Base-by-base conservation (phyloP, 768 basidiomycete genomes). In the Cubamyces sp. region DNA sequence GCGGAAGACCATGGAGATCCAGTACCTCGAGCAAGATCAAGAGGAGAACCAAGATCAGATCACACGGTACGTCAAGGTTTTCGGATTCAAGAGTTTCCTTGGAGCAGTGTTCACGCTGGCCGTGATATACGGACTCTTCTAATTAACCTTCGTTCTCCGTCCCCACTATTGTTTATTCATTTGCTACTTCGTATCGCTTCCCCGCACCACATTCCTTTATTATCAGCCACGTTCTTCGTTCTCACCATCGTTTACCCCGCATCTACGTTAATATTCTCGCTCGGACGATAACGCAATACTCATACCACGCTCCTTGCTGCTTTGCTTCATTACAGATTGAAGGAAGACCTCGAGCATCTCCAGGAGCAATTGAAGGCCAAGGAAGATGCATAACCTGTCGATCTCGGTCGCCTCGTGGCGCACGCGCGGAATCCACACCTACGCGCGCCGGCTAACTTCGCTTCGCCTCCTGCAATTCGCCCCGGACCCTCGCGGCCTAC, bases 1-100 rank as follows among this genome's bases (percentile, higher is more conserved):
- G 5, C 81, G 88, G 63, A 92, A 91, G 74, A 80, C 81, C 60
- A 87, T 94, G 90, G 92, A 94, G 75, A 88, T 93, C 48, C 81
- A 85, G 66, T 90, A 87, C 74, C 80, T 91, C 58, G 91, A 91
- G 70, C 84, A 86, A 71, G 90, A 92, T 25, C 85, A 89, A 70
- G 90, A 92, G 43, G 92, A 94, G 67, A 84, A 69, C 63, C 81
- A 87, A 67, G 89, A 91, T 69, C 82, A 86, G 61, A 87, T 92
- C 59, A 86, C 86, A 70, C 84, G 87, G 91, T 93, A 89, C 77
- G 89, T 86, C 70, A 78, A 76, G 70, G 76, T 83, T 67, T 86
- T 85, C 75, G 78, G 81, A 68, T 75, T 84, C 68, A 84, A 86
- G 74, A 79, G 81, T 71, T 83, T 85, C 65, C 73, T 83, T 64